Evolutionary conservation across 2,329 filamentous ascomycete genomes (phyloP).

Genomic region (Hypoxylon rubiginosum): DNA sequence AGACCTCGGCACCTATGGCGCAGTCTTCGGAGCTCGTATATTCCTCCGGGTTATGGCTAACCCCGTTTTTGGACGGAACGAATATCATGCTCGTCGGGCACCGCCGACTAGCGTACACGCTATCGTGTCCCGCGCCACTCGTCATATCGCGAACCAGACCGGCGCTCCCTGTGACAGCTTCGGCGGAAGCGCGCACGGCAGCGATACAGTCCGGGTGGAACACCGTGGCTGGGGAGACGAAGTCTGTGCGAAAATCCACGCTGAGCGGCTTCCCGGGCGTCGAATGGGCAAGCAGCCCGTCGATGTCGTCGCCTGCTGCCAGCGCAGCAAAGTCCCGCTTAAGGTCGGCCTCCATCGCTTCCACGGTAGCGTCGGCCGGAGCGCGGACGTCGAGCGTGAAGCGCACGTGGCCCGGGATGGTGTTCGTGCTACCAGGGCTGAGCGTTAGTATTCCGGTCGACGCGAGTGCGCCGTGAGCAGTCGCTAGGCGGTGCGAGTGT

Average conservation of each 20-base stretch:
- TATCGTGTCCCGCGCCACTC: conserved; percentile 62
- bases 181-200: conserved; percentile 72
- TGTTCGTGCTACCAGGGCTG: conserved; percentile 78
- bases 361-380: conserved; percentile 66
- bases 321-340: conserved; percentile 70
- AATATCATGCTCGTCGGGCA: conserved; percentile 77
- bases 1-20: conserved; percentile 65
- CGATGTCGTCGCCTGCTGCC: conserved; percentile 68
- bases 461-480: conserved; percentile 71
- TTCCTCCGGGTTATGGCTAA: conserved; percentile 75
- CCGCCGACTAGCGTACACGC: conserved; percentile 69
- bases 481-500: conserved; percentile 73
- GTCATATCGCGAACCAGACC: conserved; percentile 55
- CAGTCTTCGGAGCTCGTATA: conserved; percentile 72
- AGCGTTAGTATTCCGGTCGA: conserved; percentile 78
- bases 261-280: conserved; percentile 41
- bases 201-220: conserved; percentile 78
- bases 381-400: conserved; percentile 78
- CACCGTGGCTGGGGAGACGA: conserved; percentile 70
- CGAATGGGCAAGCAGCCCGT: conserved; percentile 56
- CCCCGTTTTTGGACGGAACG: conserved; percentile 72
- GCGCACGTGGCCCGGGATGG: conserved; percentile 75
- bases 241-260: conserved; percentile 69
- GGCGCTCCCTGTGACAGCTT: conserved; percentile 67
- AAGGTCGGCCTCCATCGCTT: conserved; percentile 69